These are phyloP conservation scores for Cucurbita ficifolia DNA, from an alignment of 306 rosid species.

Conservation along the genomic window DNA sequence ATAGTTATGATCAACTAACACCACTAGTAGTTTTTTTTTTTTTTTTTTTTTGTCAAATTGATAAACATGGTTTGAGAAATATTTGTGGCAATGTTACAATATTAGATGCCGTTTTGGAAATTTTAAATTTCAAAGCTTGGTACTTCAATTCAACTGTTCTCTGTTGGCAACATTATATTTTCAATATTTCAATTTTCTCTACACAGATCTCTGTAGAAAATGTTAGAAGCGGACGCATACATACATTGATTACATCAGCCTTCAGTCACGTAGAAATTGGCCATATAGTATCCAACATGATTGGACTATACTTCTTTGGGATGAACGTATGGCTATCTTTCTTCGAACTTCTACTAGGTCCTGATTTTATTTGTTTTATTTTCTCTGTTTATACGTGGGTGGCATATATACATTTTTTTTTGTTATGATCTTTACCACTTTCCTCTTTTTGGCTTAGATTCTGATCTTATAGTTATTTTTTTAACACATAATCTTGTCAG, in stretches of 20 bases:
- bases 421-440: neutral
- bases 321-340: slow-evolving; percentile 32
- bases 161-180: neutral
- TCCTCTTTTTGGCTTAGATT: neutral
- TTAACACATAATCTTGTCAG: too few species aligned
- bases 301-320: slow-evolving; percentile 86
- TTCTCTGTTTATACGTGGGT: neutral
- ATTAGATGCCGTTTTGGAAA: neutral
- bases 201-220: slow-evolving; percentile 65
- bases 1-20: neutral
- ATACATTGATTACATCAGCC: slow-evolving; percentile 76
- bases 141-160: neutral
- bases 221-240: slow-evolving; percentile 52
- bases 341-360: slow-evolving; percentile 11
- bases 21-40: neutral
- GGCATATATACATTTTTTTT: neutral
- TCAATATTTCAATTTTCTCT: slow-evolving; percentile 17
- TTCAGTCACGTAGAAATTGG: slow-evolving; percentile 56
- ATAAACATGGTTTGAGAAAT: neutral
- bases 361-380: neutral
- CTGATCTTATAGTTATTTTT: neutral
- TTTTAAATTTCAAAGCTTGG: neutral
- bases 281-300: slow-evolving; percentile 66
- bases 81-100: neutral
- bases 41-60: neutral